These are phyloP conservation scores for Coniella vitis DNA, from an alignment of 2,329 filamentous ascomycete species.

Conservation along the genomic window DNA sequence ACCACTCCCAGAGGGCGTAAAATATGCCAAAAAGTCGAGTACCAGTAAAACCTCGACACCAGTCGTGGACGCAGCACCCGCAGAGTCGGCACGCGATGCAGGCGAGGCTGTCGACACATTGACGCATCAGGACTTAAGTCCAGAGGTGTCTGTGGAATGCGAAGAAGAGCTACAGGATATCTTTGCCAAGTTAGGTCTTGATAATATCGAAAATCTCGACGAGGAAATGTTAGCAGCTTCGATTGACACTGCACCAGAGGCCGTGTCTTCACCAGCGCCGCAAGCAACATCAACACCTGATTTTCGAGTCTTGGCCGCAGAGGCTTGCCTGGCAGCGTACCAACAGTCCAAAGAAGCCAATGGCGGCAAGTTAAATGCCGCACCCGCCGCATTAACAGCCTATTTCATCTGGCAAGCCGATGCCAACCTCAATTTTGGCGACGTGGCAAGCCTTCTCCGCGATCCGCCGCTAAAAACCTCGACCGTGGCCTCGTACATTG, in stretches of 20 bases:
- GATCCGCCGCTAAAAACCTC: slow-evolving; percentile 49
- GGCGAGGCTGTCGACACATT: too few relatives aligned
- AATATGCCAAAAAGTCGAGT: slow-evolving; percentile 17
- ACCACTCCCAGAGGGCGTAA: slow-evolving; percentile 39
- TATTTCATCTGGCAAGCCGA: slow-evolving; percentile 60
- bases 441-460: slow-evolving; percentile 50
- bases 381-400: slow-evolving; percentile 39
- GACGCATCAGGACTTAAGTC: too few relatives aligned
- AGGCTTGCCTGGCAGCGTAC: slow-evolving; percentile 32
- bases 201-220: not conserved
- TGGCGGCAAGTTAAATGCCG: slow-evolving; percentile 17
- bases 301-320: slow-evolving; percentile 36
- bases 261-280: not conserved
- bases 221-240: not conserved
- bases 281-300: slow-evolving; percentile 25
- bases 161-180: too few relatives aligned
- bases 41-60: slow-evolving; percentile 19
- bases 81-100: too few relatives aligned
- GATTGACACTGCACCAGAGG: not conserved
- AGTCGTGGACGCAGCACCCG: too few relatives aligned
- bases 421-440: slow-evolving; percentile 37
- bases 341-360: slow-evolving; percentile 26
- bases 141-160: too few relatives aligned
- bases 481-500: slow-evolving; percentile 54
- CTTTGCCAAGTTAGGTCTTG: not conserved